A percentile compares a stretch with the other conserved stretches of the same genome.
These are phyloP conservation scores for Closterium sp. DNA, from an alignment of 139 green algal species.

Conservation along the genomic window DNA sequence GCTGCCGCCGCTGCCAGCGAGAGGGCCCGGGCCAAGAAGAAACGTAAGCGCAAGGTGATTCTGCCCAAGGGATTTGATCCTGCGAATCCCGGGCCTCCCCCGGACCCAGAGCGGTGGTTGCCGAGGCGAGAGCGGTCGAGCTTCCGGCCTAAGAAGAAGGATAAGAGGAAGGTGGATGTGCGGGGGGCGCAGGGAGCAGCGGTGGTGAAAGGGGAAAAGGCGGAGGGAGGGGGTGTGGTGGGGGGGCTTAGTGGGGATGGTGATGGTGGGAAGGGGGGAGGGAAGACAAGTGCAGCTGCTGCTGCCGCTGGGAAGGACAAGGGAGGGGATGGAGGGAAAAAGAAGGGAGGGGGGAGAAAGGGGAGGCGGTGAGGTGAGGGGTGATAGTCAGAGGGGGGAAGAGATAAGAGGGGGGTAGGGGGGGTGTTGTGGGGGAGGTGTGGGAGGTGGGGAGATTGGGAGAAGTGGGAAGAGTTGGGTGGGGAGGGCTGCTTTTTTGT, in stretches of 20 bases:
- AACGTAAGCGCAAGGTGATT: slow-evolving; percentile 46
- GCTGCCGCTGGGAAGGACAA: background rate
- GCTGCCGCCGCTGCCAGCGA: background rate
- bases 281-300: background rate
- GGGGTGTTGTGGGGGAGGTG: background rate
- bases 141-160: slow-evolving; percentile 54
- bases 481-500: background rate
- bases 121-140: slow-evolving; percentile 87
- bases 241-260: background rate
- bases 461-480: background rate
- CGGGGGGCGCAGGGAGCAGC: slow-evolving; percentile 27
- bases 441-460: background rate
- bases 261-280: background rate
- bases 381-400: background rate
- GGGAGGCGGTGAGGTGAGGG: slow-evolving; percentile 7
- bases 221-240: background rate
- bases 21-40: slow-evolving; percentile 17
- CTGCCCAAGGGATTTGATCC: slow-evolving; percentile 85
- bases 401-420: background rate
- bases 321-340: background rate
- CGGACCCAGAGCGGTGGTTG: slow-evolving; percentile 94
- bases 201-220: slow-evolving; percentile 10
- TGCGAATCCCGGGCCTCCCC: slow-evolving; percentile 71
- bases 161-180: slow-evolving; percentile 20
- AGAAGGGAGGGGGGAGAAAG: slow-evolving; percentile 9